A percentile compares a stretch with the other conserved stretches of the same genome.
Evolutionary conservation across 2,329 filamentous ascomycete genomes (phyloP).

Genomic region (Penicillium rolfsii): DNA sequence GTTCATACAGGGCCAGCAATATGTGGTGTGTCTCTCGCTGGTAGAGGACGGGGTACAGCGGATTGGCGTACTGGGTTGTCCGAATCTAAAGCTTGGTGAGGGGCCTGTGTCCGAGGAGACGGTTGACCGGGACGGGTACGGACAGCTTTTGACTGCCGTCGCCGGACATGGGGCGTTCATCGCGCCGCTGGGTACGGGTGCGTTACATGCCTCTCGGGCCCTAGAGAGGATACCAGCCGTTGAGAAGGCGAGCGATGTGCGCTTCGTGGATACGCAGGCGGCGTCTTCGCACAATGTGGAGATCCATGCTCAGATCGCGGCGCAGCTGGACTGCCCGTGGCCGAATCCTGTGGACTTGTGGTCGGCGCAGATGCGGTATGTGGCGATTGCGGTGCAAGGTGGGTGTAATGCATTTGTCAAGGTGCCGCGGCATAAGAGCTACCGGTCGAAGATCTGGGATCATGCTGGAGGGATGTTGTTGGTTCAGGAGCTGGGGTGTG

Average conservation of each 20-base stretch:
- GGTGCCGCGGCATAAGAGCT: constrained; percentile 48
- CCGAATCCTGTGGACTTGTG: constrained; percentile 54
- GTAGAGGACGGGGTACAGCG: constrained; percentile 61
- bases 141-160: constrained; percentile 56
- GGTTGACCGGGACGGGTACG: constrained; percentile 51
- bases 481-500: constrained; percentile 55
- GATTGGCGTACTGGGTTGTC: constrained; percentile 64
- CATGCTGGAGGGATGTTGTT: constrained; percentile 59
- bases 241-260: constrained; percentile 37
- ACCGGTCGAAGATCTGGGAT: constrained; percentile 59
- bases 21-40: constrained; percentile 63
- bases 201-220: constrained; percentile 38
- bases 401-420: constrained; percentile 55
- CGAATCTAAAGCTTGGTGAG: constrained; percentile 57
- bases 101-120: constrained; percentile 42
- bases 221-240: constrained; percentile 35
- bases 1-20: constrained; percentile 65
- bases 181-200: constrained; percentile 41
- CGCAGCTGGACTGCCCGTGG: constrained; percentile 49
- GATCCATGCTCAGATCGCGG: constrained; percentile 44
- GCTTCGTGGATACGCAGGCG: constrained; percentile 52
- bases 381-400: constrained; percentile 53
- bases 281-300: constrained; percentile 45
- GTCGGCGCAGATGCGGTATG: constrained; percentile 59
- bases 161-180: constrained; percentile 50